Evolutionary conservation across 1,284 basidiomycete species (phyloP), one percentile per base, ranked within the genome.

Genomic region (Trichosporon coremiiforme): DNA sequence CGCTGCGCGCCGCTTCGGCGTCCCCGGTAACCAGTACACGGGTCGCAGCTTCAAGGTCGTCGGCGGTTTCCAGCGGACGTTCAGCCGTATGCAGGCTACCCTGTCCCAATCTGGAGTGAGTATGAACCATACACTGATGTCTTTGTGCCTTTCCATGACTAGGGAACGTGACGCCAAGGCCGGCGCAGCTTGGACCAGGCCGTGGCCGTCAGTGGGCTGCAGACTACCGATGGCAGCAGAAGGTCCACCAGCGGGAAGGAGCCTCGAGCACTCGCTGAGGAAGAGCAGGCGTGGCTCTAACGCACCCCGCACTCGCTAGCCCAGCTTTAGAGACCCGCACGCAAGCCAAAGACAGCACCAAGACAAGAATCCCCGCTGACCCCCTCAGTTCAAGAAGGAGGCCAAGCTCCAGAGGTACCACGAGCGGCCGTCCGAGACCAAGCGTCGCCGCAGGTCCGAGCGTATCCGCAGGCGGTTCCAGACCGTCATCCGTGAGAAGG

Each of bases 391-490:
- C 29, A 74, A 73, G 68, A 71, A 70, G 57, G 77, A 79, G 65
- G 60, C 72, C 57, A 72, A 71, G 38, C 66, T 71, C 64, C 63
- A 55, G 35, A 74, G 78, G 75, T 78, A 71, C 65, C 73, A 80
- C 70, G 80, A 82, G 72, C 79, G 77, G 70, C 77, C 78, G 20
- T 75, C 75, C 69, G 76, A 77, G 47, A 74, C 63, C 68, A 76
- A 73, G 65, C 73, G 75, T 66, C 75, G 81, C 64, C 65, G 81
- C 63, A 66, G 64, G 36, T 75, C 70, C 20, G 78, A 80, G 71
- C 72, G 79, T 53, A 76, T 79, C 73, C 73, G 80, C 57, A 75
- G 77, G 64, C 77, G 80, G 65, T 83, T 83, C 72, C 76, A 78
- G 73, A 78, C 78, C 67, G 75, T 70, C 69, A 50, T 73, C 63